A percentile compares a stretch with the other conserved stretches of the same genome.
phyloP scores from a whole-genome alignment of 1,139 yeast genomes.

The Candida glucosophila region DNA sequence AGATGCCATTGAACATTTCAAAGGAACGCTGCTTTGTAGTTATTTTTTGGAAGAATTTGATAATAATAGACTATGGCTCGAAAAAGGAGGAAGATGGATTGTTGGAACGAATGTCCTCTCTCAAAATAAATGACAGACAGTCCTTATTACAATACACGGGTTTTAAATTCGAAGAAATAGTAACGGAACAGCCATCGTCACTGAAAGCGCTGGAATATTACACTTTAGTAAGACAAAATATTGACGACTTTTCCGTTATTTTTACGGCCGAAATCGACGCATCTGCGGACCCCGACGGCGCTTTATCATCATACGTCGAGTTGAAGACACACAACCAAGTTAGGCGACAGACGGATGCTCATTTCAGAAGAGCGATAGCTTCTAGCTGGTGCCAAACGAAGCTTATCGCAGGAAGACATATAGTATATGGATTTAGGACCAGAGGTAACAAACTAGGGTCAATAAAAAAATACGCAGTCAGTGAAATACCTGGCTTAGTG shows the following conservation, averaged over 20 bases:
- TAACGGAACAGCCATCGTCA: slow-evolving; percentile 7
- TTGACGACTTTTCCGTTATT: slow-evolving; percentile 8
- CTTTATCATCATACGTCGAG: slow-evolving; percentile 12
- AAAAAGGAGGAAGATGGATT: too few species aligned
- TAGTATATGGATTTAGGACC: slow-evolving; percentile 15
- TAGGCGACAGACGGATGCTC: slow-evolving; percentile 1
- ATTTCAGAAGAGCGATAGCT: slow-evolving; percentile 8
- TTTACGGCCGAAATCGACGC: slow-evolving; percentile 20
- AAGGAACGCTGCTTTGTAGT: slow-evolving; percentile 11
- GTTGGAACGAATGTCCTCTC: too few species aligned
- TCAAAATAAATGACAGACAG: slow-evolving; percentile 4
- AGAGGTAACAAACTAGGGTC: slow-evolving; percentile 11
- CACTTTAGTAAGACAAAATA: slow-evolving; percentile 10
- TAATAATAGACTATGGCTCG: slow-evolving; percentile 16
- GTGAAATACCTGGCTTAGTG: slow-evolving; percentile 9
- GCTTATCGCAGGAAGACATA: slow-evolving; percentile 10
- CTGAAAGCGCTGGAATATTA: too few species aligned
- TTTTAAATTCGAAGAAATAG: slow-evolving; percentile 14
- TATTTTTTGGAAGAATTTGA: slow-evolving; percentile 13
- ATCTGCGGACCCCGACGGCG: slow-evolving; percentile 4
- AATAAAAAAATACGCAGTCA: slow-evolving; percentile 10
- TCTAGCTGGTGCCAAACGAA: slow-evolving; percentile 16
- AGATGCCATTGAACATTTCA: slow-evolving; percentile 11
- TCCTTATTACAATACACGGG: slow-evolving; percentile 10
- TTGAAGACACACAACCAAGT: slow-evolving; percentile 13